These are phyloP conservation scores for Pachysandra terminalis DNA, from an alignment of 164 flowering plant genomes.

Conservation along the genomic window DNA sequence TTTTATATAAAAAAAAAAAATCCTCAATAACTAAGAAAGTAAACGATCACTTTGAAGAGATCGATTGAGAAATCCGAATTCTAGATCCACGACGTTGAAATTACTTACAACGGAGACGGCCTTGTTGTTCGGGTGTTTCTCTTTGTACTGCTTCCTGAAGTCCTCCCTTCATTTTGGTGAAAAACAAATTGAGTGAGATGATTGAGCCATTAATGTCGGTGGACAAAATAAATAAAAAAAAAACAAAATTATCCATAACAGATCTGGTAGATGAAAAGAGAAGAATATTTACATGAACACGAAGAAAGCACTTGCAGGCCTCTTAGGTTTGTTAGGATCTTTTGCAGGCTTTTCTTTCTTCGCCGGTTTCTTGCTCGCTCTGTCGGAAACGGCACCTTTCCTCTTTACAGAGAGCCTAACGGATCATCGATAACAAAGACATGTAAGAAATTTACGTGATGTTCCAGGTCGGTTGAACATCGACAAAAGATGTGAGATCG, in stretches of 20 bases:
- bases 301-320: constrained; percentile 88
- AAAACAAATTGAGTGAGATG: not conserved
- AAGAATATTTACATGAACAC: constrained; percentile 59
- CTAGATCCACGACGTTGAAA: constrained; percentile 1
- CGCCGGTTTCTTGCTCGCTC: constrained; percentile 30
- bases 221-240: not conserved
- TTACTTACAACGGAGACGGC: constrained; percentile 71
- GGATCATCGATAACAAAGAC: not conserved
- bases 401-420: constrained; percentile 30
- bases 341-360: constrained; percentile 53
- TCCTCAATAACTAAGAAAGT: not conserved
- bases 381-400: constrained; percentile 13
- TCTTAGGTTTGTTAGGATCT: constrained; percentile 92
- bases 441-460: not conserved
- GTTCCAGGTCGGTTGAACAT: not conserved
- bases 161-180: constrained; percentile 57
- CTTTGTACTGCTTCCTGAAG: constrained; percentile 61
- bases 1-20: not conserved
- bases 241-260: not conserved
- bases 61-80: not conserved
- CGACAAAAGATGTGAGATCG: not conserved
- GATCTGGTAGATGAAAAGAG: not conserved
- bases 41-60: not conserved
- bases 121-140: constrained; percentile 72
- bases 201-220: not conserved